Evolutionary conservation across 768 basidiomycete genomes (phyloP).

Genomic region (Chalciporus chontae): DNA sequence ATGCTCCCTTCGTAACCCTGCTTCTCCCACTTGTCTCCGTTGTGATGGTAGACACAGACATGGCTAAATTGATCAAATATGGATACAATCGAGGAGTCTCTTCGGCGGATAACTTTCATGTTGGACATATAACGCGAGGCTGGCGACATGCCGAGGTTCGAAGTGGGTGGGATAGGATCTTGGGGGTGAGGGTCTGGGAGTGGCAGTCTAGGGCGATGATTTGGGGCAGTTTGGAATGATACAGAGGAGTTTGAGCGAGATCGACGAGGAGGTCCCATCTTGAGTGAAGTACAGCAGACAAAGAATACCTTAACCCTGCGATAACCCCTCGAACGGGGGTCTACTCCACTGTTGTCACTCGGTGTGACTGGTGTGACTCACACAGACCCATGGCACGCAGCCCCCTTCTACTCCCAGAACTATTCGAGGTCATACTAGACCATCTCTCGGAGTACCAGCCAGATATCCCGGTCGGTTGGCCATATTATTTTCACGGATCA

Average conservation of each 20-base stretch:
- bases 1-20: slow-evolving; percentile 84
- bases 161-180: slow-evolving; percentile 9
- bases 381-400: background rate
- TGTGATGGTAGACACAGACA: slow-evolving; percentile 77
- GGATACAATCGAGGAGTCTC: slow-evolving; percentile 74
- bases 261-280: slow-evolving; percentile 28
- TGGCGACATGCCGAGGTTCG: slow-evolving; percentile 52
- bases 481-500: too few relatives aligned
- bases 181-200: slow-evolving; percentile 1
- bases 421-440: slow-evolving; percentile 7
- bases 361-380: too few relatives aligned
- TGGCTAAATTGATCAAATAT: slow-evolving; percentile 89
- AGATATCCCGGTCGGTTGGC: background rate
- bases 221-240: slow-evolving; percentile 14
- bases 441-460: background rate
- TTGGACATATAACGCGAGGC: slow-evolving; percentile 69
- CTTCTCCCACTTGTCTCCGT: slow-evolving; percentile 76
- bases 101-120: slow-evolving; percentile 73
- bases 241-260: slow-evolving; percentile 28
- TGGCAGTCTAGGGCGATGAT: background rate
- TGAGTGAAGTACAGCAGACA: background rate
- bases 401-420: slow-evolving; percentile 6
- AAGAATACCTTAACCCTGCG: background rate
- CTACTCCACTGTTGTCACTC: too few relatives aligned
- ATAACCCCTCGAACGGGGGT: slow-evolving; percentile 17